Evolutionary conservation across 169 alveolate genomes (phyloP).

Genomic region (Plasmodium berghei): DNA sequence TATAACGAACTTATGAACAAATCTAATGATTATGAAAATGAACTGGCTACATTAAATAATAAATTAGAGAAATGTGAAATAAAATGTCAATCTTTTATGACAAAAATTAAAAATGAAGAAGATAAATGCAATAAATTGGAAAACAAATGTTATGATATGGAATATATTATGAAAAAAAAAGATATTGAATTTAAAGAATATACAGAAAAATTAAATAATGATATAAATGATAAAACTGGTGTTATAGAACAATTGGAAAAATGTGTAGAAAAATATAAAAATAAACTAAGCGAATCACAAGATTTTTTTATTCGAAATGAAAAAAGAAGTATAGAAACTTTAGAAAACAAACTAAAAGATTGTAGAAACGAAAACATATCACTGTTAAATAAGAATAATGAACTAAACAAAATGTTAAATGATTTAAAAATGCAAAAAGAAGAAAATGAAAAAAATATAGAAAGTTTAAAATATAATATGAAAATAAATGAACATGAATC

Average conservation of each 20-base stretch:
- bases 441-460: slow-evolving; percentile 58
- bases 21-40: neutral
- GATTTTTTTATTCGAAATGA: slow-evolving; percentile 8
- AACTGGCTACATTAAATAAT: neutral
- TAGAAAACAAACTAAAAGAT: slow-evolving; percentile 30
- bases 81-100: neutral
- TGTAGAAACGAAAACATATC: slow-evolving; percentile 2
- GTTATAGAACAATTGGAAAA: slow-evolving; percentile 15
- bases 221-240: neutral
- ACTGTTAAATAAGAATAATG: slow-evolving; percentile 16
- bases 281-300: slow-evolving; percentile 12
- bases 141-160: slow-evolving; percentile 10
- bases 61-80: slow-evolving; percentile 10
- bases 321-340: neutral
- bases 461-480: slow-evolving; percentile 22
- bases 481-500: slow-evolving; percentile 30
- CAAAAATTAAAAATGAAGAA: neutral
- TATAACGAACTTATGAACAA: slow-evolving; percentile 6
- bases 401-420: slow-evolving; percentile 5
- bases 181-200: slow-evolving; percentile 33
- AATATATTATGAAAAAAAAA: neutral
- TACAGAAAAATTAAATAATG: neutral
- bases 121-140: slow-evolving; percentile 12
- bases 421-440: slow-evolving; percentile 43
- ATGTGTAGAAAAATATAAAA: slow-evolving; percentile 14